Evolutionary conservation across 2,329 filamentous ascomycete genomes (phyloP), one percentile per base, ranked within the genome.

Genomic region (Fusarium nygamai): DNA sequence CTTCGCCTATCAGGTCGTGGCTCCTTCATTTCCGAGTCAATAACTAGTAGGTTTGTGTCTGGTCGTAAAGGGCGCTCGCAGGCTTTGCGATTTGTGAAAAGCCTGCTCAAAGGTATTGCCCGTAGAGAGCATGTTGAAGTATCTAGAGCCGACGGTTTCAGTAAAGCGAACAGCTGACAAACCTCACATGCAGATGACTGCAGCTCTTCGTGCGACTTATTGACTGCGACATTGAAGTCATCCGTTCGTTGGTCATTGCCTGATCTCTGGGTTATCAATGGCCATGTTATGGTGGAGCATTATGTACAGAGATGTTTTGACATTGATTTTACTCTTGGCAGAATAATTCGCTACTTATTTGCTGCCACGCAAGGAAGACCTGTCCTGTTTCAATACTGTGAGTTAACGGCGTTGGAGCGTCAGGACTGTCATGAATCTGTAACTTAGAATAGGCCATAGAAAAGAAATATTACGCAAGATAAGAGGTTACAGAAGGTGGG

Each of bases 261-360:
- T 11, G 39, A n/a, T n/a, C 16, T 6, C 22, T n/a, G 39, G 39
- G 14, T 6, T n/a, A 10, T 2, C 0, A 10, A 16, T 16, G 39
- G 22, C 39, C 39, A 43, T 43, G 0, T 11, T 43, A 43, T 43
- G 41, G 22, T 2, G 41, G 5, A 7, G 14, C 41, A 43, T n/a
- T 8, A 8, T 43, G 5, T 0, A 24, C 22, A 24, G 0, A 17
- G 2, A 43, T 17, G 22, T 0, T 0, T 0, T n/a, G 41, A 24
- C 22, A n/a, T 43, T 43, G 22, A 24, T 24, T 43, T 38, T 11
- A 8, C 22, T 2, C 14, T 24, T 1, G 11, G 41, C 6, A 6
- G 6, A n/a, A 17, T n/a, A 17, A 0, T 11, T 17, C 10, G 6
- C 14, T 24, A n/a, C 8, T 16, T 0, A n/a, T n/a, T 43, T 41